A percentile compares a stretch with the other conserved stretches of the same genome.
Evolutionary conservation across 257 asterid genomes (phyloP).

Genomic region (Solanum paucissectum): DNA sequence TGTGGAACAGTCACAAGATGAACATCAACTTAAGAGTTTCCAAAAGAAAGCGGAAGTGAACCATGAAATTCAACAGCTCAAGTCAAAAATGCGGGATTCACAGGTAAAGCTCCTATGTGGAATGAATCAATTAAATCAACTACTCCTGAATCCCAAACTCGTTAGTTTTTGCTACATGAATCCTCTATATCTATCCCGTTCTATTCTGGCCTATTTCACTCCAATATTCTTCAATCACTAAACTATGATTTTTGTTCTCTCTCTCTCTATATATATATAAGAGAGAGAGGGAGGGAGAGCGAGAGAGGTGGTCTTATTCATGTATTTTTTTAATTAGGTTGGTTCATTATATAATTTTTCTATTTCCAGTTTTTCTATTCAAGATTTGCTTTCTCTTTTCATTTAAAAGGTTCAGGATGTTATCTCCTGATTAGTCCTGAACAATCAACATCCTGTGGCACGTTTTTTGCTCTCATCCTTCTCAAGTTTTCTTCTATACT

Average conservation of each 20-base stretch:
- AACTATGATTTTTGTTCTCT: background rate
- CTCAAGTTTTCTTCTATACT: background rate
- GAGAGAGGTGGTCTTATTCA: background rate
- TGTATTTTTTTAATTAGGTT: background rate
- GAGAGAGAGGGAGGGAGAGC: background rate
- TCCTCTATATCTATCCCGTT: background rate
- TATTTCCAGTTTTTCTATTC: background rate
- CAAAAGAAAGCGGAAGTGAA: slow-evolving; percentile 92
- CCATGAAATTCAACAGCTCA: slow-evolving; percentile 91
- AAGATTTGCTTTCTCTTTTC: background rate
- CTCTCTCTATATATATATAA: too few relatives aligned
- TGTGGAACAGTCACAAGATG: slow-evolving; percentile 68
- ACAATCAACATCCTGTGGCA: background rate
- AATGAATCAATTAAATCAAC: background rate
- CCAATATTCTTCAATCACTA: background rate
- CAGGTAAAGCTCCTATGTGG: slow-evolving; percentile 39
- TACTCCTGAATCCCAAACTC: background rate
- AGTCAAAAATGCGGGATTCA: slow-evolving; percentile 93
- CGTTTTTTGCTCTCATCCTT: background rate
- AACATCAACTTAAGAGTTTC: slow-evolving; percentile 66
- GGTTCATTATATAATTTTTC: background rate
- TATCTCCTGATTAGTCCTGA: background rate
- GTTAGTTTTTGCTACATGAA: background rate
- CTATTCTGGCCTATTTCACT: background rate
- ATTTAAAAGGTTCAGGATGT: background rate